Evolutionary conservation across 805 yeast genomes (phyloP), one percentile per base, ranked within the genome.

Genomic region (Metschnikowia koreensis): DNA sequence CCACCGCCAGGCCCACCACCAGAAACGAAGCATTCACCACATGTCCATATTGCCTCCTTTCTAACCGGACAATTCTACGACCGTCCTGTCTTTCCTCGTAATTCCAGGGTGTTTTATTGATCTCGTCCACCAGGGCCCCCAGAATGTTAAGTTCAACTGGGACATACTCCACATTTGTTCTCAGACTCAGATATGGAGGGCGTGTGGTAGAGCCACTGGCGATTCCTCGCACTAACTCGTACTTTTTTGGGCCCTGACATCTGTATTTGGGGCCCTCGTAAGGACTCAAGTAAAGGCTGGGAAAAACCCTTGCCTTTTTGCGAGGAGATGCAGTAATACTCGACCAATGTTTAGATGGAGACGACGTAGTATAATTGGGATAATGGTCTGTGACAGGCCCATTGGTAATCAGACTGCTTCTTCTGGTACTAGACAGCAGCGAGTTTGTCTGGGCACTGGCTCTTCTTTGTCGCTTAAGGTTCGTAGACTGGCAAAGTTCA

Each of bases 1-100:
- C 80, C 39, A 66, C 62, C 3, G 83, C 84, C 50, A 79, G 62
- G 2, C 83, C 83, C 34, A 56, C 56, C 42, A 82, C 77, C 44
- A 74, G 70, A 57, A 83, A 82, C 37, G 71, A 66, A 16, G 79
- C 83, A 28, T 67, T 64, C 29, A 83, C 71, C 48, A 72, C 70
- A 26, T 77, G 69, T 1, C 78, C 79, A 33, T 69, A 60, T 63
- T 83, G 87, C 37, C 68, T 63, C 50, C 86, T 70, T 63, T 82
- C 86, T 40, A 83, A 72, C 40, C 87, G 68, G 15, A 83, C 74
- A 31, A 83, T 81, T 55, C 88, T 71, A 54, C 88, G 70, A 50
- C 75, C 71, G 56, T 83, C 87, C 11, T 55, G 60, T 41, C 58
- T 61, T 63, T 83, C 88, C 38, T 59, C 59, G 7, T 50, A 58